Evolutionary conservation across 176 grass and related monocot genomes (phyloP).

Genomic region (Triticum dicoccoides): DNA sequence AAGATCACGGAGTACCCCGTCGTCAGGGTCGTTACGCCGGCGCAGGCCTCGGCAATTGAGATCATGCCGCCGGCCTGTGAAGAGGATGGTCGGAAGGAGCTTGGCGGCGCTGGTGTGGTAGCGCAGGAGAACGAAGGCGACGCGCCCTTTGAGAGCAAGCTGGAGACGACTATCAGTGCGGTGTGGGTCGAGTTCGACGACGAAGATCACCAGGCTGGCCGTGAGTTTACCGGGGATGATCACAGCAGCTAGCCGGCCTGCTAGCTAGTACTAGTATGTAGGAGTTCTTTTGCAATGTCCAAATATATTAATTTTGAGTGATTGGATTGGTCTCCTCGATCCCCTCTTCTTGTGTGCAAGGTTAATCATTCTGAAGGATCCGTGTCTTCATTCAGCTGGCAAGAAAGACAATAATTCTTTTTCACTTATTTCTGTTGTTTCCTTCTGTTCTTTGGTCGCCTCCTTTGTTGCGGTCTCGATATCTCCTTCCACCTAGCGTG

Average conservation of each 20-base stretch:
- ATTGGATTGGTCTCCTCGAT: conserved; percentile 19
- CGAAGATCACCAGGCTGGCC: conserved; percentile 9
- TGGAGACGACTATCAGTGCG: conserved; percentile 86
- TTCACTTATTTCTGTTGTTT: not conserved
- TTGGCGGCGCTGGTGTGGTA: not conserved
- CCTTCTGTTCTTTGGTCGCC: not conserved
- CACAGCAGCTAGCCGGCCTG: conserved; percentile 12
- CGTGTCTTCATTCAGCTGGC: conserved; percentile 32
- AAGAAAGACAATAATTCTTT: conserved; percentile 30
- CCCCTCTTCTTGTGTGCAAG: conserved; percentile 35
- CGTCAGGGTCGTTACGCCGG: conserved; percentile 63
- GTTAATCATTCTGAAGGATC: conserved; percentile 35
- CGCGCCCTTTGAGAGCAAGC: conserved; percentile 35
- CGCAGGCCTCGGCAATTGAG: conserved; percentile 41
- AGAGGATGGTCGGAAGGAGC: not conserved
- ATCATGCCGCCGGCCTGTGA: not conserved
- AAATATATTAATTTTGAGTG: conserved; percentile 41
- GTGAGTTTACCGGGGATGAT: not conserved
- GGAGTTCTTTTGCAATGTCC: conserved; percentile 25
- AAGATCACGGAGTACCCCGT: conserved; percentile 77
- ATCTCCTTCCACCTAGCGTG: conserved; percentile 1
- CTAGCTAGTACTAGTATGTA: conserved; percentile 21
- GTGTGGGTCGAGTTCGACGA: conserved; percentile 88
- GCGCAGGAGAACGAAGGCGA: not conserved
- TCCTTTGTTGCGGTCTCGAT: not conserved